Conservation (phyloP, 2,329 filamentous ascomycete species). For the Pestalotiopsis sp. region DNA sequence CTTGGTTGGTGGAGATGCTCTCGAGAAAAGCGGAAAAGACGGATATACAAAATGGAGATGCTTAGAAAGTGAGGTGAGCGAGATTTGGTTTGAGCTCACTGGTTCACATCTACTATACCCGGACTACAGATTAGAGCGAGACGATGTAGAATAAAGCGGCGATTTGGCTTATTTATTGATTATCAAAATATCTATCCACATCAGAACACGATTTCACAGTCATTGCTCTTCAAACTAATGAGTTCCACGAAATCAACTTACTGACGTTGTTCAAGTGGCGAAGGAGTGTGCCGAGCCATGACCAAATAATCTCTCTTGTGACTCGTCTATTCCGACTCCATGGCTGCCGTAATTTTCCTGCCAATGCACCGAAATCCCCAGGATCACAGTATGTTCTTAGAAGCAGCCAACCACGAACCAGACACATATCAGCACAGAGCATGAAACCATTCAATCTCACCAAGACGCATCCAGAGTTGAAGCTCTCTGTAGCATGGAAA, state of each 20-base stretch:
- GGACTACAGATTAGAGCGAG: neutral
- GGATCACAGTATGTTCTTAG: too few species aligned
- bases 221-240: neutral
- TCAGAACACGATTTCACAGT: neutral
- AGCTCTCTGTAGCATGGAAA: neutral
- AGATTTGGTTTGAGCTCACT: neutral
- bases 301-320: too few species aligned
- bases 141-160: slow-evolving; percentile 16
- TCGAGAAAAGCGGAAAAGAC: neutral
- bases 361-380: too few species aligned
- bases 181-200: slow-evolving; percentile 4
- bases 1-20: neutral
- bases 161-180: neutral
- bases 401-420: too few species aligned
- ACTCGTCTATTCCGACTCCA: too few species aligned
- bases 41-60: slow-evolving; percentile 4
- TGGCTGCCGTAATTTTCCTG: too few species aligned
- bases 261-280: too few species aligned
- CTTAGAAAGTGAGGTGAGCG: neutral
- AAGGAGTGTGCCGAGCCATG: too few species aligned
- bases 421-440: too few species aligned
- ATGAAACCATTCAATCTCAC: too few species aligned
- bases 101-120: neutral
- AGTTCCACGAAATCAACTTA: too few species aligned
- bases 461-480: neutral